Conservation (phyloP, 371 early-diverging fungal species). For the Umbelopsis sp. region DNA sequence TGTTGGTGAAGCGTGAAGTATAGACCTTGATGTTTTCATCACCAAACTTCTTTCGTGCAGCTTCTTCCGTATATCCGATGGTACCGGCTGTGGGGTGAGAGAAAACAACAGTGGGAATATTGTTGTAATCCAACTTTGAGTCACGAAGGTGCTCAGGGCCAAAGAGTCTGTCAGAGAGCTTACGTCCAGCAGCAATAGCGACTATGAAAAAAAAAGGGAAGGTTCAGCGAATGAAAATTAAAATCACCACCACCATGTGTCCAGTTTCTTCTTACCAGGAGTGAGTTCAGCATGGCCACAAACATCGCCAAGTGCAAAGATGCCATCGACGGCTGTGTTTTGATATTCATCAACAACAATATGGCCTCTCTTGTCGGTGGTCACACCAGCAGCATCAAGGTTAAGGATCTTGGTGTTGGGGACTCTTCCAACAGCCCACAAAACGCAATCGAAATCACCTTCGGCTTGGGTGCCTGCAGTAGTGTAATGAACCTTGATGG, state of each 20-base stretch:
- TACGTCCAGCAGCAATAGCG: conserved; percentile 95
- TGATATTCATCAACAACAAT: conserved; percentile 88
- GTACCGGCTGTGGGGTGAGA: conserved; percentile 94
- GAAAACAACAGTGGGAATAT: conserved; percentile 97
- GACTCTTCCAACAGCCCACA: conserved; percentile 90
- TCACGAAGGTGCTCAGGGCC: conserved; percentile 70
- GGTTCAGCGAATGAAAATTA: neutral
- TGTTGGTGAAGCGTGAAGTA: conserved; percentile 84
- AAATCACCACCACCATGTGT: neutral
- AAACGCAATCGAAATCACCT: conserved; percentile 68
- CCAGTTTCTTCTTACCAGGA: conserved; percentile 60
- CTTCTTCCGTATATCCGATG: conserved; percentile 86
- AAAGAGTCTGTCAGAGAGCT: conserved; percentile 91
- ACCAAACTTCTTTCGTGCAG: conserved; percentile 79
- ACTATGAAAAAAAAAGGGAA: conserved; percentile 39
- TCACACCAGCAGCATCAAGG: conserved; percentile 69
- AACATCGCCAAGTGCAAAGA: conserved; percentile 96
- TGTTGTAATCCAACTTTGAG: conserved; percentile 86
- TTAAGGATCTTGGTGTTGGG: conserved; percentile 76
- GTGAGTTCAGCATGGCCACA: conserved; percentile 93
- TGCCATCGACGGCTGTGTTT: conserved; percentile 67
- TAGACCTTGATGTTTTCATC: conserved; percentile 85
- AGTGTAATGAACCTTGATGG: conserved; percentile 50
- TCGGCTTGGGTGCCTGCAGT: conserved; percentile 37
- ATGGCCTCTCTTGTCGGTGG: conserved; percentile 64